Evolutionary conservation across 2,329 filamentous ascomycete species (phyloP).

Genomic region (Aureobasidium pullulans): DNA sequence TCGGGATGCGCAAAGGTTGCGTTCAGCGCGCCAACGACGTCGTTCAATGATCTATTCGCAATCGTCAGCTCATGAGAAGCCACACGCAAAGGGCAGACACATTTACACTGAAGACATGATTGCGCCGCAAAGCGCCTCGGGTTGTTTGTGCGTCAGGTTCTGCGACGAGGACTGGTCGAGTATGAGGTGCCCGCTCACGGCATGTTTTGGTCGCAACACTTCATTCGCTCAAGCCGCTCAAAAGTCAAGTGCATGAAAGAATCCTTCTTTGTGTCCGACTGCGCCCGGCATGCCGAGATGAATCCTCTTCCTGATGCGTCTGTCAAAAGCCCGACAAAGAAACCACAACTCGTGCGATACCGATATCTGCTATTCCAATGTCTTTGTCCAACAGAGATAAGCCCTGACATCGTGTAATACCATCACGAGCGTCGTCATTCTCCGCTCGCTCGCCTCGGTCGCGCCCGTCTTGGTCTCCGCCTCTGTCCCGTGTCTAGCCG

Average conservation of each 20-base stretch:
- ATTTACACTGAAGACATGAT: constrained; percentile 15
- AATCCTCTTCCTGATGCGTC: not conserved
- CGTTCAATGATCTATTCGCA: constrained; percentile 36
- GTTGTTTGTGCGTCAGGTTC: not conserved
- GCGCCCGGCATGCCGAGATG: not conserved
- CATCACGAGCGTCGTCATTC: constrained; percentile 1
- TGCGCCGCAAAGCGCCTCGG: not conserved
- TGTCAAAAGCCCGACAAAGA: not conserved
- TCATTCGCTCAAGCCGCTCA: not conserved
- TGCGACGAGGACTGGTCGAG: not conserved
- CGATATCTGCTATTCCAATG: not conserved
- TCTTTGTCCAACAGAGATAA: constrained; percentile 1
- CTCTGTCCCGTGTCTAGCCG: constrained; percentile 1
- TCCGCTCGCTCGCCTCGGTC: not conserved
- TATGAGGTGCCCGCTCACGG: not conserved
- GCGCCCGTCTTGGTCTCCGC: not conserved
- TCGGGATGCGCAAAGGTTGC: constrained; percentile 31
- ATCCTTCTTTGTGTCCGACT: constrained; percentile 2
- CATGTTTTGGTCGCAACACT: not conserved
- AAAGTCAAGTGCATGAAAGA: not conserved
- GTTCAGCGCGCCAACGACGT: constrained; percentile 36
- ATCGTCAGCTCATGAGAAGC: not conserved
- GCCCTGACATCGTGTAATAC: not conserved
- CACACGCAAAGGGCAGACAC: not conserved
- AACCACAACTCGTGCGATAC: not conserved